Evolutionary conservation across 2,329 filamentous ascomycete species (phyloP), one percentile per base, ranked within the genome.

Genomic region (Diaporthe sp.): DNA sequence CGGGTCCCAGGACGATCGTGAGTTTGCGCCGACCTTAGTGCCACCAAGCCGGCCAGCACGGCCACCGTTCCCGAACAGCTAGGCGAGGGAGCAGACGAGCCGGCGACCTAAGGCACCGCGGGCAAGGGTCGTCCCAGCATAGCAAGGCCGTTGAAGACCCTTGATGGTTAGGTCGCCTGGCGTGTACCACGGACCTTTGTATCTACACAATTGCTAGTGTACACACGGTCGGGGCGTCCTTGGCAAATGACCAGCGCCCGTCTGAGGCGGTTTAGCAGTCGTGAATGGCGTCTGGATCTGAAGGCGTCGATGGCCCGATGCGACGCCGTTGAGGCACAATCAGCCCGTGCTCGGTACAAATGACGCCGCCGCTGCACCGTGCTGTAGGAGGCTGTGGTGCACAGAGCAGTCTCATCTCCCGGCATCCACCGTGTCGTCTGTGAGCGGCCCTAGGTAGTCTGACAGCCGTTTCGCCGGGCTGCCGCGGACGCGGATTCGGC

Each of bases 41-140:
- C 55, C 55, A 49, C 55, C 51, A 60, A 37, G 68, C 53, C 55
- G 55, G 57, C 55, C 71, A 51, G 31, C 57, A 61, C 44, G 57
- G 57, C 57, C 71, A 63, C 17, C 15, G 44, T 51, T 72, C 37
- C 71, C 71, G 57, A 72, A 39, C 49, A 49, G 34, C 71, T 63
- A 34, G 28, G 44, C 55, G 20, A 31, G 67, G 51, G 37, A 58
- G 37, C 22, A 44, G 34, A 71, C 37, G 67, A 55, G 44, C 67
- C 49, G 67, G 51, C 67, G 67, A 5, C 67, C 15, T 22, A 51
- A 51, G 25, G 20, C 12, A 17, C 37, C 13, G 20, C 9, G 13
- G 31, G 57, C 55, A 72, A 72, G 70, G 70, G 58, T 39, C 44
- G 22, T 39, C 70, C 70, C 31, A 51, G 70, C 37, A 70, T 22